These are phyloP conservation scores for Pyrenochaeta sp. DNA, from an alignment of 2,329 filamentous ascomycete genomes.

Conservation along the genomic window DNA sequence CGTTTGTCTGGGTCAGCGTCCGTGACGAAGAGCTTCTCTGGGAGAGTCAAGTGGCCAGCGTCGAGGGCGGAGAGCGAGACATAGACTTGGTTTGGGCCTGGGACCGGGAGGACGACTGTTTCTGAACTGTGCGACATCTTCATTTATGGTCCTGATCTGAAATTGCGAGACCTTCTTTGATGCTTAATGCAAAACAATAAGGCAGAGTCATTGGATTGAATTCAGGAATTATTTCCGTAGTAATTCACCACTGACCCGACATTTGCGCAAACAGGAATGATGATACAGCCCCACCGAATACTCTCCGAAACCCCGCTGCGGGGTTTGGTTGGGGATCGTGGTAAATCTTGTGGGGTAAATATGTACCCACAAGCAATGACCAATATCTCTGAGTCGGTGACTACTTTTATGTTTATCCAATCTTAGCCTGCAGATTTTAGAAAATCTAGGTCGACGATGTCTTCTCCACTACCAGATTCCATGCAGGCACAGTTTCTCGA, in stretches of 20 bases:
- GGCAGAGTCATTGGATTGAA: neutral
- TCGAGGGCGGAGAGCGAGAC: slow-evolving; percentile 42
- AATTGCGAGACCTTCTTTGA: too few species aligned
- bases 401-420: too few species aligned
- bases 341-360: neutral
- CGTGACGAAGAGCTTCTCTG: slow-evolving; percentile 56
- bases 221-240: too few species aligned
- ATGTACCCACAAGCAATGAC: neutral
- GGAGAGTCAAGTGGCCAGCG: slow-evolving; percentile 54
- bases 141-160: slow-evolving; percentile 7
- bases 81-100: slow-evolving; percentile 30
- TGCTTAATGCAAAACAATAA: too few species aligned
- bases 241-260: too few species aligned
- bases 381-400: too few species aligned
- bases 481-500: slow-evolving; percentile 55
- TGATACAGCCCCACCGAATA: slow-evolving; percentile 32
- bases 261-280: slow-evolving; percentile 10
- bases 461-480: slow-evolving; percentile 21
- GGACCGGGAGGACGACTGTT: slow-evolving; percentile 35
- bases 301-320: slow-evolving; percentile 43
- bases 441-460: too few species aligned
- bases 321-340: slow-evolving; percentile 14
- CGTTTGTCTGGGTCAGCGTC: slow-evolving; percentile 53
- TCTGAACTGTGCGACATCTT: too few species aligned
- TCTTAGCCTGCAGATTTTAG: too few species aligned